phyloP scores from a whole-genome alignment of 2,329 filamentous ascomycete species.

The Trichothecium roseum region DNA sequence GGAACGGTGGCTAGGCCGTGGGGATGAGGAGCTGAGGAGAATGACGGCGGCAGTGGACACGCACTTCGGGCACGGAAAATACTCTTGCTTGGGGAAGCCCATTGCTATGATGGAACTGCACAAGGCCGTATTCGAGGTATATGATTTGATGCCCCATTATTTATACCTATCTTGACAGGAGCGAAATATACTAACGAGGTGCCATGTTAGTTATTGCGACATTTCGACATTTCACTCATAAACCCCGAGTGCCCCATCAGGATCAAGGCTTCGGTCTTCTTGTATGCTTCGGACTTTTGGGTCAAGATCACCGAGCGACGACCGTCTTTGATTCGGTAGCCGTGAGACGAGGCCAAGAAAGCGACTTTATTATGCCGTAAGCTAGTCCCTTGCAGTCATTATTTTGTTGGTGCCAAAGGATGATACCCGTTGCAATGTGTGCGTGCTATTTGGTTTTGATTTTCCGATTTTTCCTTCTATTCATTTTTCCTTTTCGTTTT shows the following conservation, averaged over 20 bases:
- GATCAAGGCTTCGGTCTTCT: constrained; percentile 20
- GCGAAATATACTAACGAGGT: too few relatives aligned
- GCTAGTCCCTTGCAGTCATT: too few relatives aligned
- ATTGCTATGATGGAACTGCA: constrained; percentile 38
- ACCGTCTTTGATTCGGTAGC: too few relatives aligned
- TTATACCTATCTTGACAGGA: too few relatives aligned
- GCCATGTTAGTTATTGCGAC: constrained; percentile 2
- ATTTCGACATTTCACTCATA: constrained; percentile 18
- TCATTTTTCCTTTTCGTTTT: too few relatives aligned
- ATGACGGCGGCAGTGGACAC: constrained; percentile 29
- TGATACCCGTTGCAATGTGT: too few relatives aligned
- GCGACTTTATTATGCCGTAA: too few relatives aligned
- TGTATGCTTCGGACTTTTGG: constrained; percentile 24
- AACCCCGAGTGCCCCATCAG: constrained; percentile 22
- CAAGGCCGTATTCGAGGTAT: constrained; percentile 36
- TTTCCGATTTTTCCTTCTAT: too few relatives aligned
- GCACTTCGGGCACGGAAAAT: constrained; percentile 34
- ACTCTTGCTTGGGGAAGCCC: constrained; percentile 32
- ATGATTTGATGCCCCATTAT: too few relatives aligned
- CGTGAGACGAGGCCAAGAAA: too few relatives aligned
- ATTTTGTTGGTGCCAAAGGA: too few relatives aligned
- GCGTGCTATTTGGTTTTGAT: too few relatives aligned
- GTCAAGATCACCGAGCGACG: constrained; percentile 16
- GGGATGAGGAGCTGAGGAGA: constrained; percentile 15
- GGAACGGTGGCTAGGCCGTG: constrained; percentile 43